phyloP scores from a whole-genome alignment of 345 rosid species.

The Cardamine resedifolia region DNA sequence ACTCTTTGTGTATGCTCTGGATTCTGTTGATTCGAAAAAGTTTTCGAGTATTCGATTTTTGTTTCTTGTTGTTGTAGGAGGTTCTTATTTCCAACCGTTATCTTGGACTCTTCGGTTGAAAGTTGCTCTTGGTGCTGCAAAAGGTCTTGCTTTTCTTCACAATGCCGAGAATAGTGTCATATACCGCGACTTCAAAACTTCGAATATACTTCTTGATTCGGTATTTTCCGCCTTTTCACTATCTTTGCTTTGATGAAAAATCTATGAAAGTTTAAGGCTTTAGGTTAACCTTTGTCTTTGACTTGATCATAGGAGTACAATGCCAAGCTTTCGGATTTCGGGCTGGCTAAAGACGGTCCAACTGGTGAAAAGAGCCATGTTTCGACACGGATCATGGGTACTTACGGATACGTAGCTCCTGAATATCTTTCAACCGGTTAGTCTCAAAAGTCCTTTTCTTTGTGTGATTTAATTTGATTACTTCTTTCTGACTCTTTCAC shows the following conservation, averaged over 20 bases:
- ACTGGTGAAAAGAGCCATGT: constrained; percentile 63
- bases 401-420: constrained; percentile 74
- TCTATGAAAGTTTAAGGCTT: neutral
- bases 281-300: neutral
- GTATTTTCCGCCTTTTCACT: constrained; percentile 23
- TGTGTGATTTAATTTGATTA: neutral
- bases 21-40: neutral
- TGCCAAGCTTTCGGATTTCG: constrained; percentile 77
- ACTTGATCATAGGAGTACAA: constrained; percentile 53
- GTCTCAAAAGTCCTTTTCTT: neutral
- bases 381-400: constrained; percentile 71
- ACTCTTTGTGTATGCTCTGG: neutral
- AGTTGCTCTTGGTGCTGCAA: constrained; percentile 73
- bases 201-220: constrained; percentile 65
- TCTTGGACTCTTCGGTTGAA: constrained; percentile 68
- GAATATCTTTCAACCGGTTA: constrained; percentile 65
- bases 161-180: constrained; percentile 56
- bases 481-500: constrained; percentile 11
- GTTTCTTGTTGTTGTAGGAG: constrained; percentile 43
- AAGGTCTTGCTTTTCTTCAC: constrained; percentile 75
- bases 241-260: neutral
- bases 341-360: constrained; percentile 77
- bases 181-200: constrained; percentile 73
- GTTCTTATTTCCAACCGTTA: constrained; percentile 62
- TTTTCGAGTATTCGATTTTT: neutral